Base-by-base conservation (phyloP, 371 early-diverging fungal species). In the Mortierella sp. region DNA sequence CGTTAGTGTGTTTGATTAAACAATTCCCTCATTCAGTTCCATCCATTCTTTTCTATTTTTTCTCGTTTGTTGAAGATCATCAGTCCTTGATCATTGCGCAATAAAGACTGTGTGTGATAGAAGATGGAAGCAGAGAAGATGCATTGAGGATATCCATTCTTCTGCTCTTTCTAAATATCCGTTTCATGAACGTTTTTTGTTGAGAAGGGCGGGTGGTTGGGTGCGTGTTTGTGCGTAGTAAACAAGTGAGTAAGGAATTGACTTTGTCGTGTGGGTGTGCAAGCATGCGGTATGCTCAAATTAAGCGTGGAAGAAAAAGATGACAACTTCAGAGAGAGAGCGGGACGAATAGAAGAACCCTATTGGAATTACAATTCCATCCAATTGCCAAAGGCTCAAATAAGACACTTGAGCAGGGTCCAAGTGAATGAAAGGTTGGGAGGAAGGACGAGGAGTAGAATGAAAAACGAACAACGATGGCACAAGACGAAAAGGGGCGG, bases 201-300 rank as follows among this genome's bases (percentile, higher is more conserved):
- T n/a, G n/a, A n/a, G n/a, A n/a, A n/a, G n/a, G n/a, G n/a, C n/a
- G n/a, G n/a, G n/a, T n/a, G n/a, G n/a, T n/a, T n/a, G n/a, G n/a
- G n/a, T n/a, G n/a, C n/a, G n/a, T n/a, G n/a, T n/a, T n/a, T n/a
- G n/a, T n/a, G n/a, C 19, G 47, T 47, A n/a, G 3, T 47, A 24
- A 50, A 9, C 50, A 50, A 37, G 34, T 19, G 37, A 8, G 31
- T n/a, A n/a, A 10, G 2, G 37, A 9, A 55, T 31, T 55, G 34
- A 31, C 31, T 16, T 55, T 29, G 61, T 37, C 19, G 44, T 45
- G 61, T 34, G 39, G 3, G n/a, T 3, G 39, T 37, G 26, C 29
- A 24, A 45, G 11, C 34, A 66, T 22, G 45, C 19, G 45, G 34
- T 47, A 66, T 66, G 67, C 48, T 66, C 47, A 66, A 66, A 47